These are phyloP conservation scores for Cicer yamashitae DNA, from an alignment of 306 rosid genomes.

Conservation along the genomic window DNA sequence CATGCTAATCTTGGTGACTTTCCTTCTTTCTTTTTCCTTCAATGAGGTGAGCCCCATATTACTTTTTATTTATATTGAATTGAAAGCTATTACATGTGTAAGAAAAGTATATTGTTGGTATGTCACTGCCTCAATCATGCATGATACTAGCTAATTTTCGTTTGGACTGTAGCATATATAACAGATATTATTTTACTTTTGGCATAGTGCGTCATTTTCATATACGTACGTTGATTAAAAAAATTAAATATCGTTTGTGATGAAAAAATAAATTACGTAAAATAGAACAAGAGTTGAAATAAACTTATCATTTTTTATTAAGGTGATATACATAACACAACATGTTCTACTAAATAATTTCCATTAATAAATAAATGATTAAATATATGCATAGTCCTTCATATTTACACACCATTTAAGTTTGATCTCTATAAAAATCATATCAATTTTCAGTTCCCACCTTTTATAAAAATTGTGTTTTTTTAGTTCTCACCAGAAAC, in stretches of 20 bases:
- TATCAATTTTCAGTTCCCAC: too few species aligned
- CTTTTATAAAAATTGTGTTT: too few species aligned
- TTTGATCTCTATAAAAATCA: too few species aligned
- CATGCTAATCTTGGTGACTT: too few species aligned
- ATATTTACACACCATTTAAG: too few species aligned
- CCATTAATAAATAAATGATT: too few species aligned
- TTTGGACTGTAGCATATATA: conserved; percentile 43
- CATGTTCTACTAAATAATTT: not conserved
- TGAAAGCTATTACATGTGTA: conserved; percentile 26
- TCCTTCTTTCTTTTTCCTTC: conserved; percentile 25
- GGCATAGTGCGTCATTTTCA: conserved; percentile 17
- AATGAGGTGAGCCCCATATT: conserved; percentile 38
- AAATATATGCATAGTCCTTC: too few species aligned
- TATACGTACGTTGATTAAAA: too few species aligned
- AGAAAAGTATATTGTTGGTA: conserved; percentile 50
- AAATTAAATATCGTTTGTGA: not conserved
- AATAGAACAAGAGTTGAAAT: not conserved
- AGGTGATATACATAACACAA: not conserved
- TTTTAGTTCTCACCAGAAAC: too few species aligned
- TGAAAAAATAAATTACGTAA: not conserved
- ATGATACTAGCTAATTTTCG: conserved; percentile 28
- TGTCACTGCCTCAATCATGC: conserved; percentile 59
- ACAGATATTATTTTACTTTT: not conserved
- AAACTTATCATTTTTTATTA: not conserved
- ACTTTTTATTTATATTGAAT: conserved; percentile 33